Evolutionary conservation across 345 rosid genomes (phyloP).

Genomic region (Eucalyptus marginata): DNA sequence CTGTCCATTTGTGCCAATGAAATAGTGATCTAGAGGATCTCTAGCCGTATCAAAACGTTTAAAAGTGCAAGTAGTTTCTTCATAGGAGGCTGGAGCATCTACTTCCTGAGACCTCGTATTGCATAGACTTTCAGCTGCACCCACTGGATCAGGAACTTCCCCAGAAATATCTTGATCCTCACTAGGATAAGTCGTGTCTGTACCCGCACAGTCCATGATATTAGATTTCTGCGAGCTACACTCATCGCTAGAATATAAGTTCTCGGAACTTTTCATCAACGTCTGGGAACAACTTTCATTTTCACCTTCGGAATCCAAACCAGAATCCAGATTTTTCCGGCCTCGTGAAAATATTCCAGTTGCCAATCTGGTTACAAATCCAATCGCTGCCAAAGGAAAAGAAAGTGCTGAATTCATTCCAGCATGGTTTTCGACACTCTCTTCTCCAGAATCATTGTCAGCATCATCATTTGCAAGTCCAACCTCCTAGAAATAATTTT

Average conservation of each 20-base stretch:
- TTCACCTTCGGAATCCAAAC: slow-evolving; percentile 35
- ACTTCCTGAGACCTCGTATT: slow-evolving; percentile 20
- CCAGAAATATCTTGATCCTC: slow-evolving; percentile 11
- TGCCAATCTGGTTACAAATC: slow-evolving; percentile 73
- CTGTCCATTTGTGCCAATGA: slow-evolving; percentile 55
- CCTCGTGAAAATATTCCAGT: slow-evolving; percentile 76
- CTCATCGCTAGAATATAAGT: slow-evolving; percentile 22
- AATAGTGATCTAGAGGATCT: slow-evolving; percentile 84
- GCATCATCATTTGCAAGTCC: slow-evolving; percentile 15
- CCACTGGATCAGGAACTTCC: slow-evolving; percentile 12
- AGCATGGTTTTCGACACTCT: slow-evolving; percentile 20
- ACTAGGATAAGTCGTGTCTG: slow-evolving; percentile 14
- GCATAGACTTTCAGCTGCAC: slow-evolving; percentile 14
- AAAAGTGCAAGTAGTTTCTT: slow-evolving; percentile 29
- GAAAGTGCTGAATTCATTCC: slow-evolving; percentile 67
- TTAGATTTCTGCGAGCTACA: slow-evolving; percentile 29
- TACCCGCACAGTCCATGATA: slow-evolving; percentile 14
- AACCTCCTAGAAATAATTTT: slow-evolving; percentile 33
- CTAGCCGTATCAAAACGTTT: slow-evolving; percentile 68
- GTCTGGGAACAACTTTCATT: slow-evolving; percentile 19
- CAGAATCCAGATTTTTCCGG: slow-evolving; percentile 35
- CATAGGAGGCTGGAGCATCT: slow-evolving; percentile 13
- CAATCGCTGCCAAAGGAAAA: slow-evolving; percentile 86
- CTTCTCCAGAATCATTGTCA: slow-evolving; percentile 29
- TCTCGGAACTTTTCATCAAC: slow-evolving; percentile 5